These are phyloP conservation scores for Termitomyces sp. DNA, from an alignment of 768 basidiomycete genomes.

Conservation along the genomic window DNA sequence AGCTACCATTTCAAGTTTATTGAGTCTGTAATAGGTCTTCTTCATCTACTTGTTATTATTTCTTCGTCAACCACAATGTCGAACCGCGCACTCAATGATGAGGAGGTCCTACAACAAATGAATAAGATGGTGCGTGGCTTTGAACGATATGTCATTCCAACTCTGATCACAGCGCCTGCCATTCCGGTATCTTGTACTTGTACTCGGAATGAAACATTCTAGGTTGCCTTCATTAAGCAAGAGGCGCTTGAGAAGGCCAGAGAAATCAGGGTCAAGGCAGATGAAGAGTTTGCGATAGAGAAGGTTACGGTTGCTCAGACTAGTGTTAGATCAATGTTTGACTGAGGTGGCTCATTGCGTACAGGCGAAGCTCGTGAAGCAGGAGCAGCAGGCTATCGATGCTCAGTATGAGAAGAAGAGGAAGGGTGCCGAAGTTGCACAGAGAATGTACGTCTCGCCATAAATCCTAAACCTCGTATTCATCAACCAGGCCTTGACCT, in stretches of 20 bases:
- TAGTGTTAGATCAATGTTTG: not conserved
- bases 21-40: not conserved
- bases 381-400: constrained; percentile 93
- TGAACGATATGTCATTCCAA: constrained; percentile 2
- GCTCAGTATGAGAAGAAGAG: constrained; percentile 92
- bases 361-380: constrained; percentile 95
- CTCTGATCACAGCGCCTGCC: constrained; percentile 1
- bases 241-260: constrained; percentile 97
- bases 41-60: not conserved
- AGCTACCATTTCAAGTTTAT: not conserved
- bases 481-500: not conserved
- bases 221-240: constrained; percentile 99
- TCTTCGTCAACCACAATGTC: constrained; percentile 40
- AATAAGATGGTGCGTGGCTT: constrained; percentile 85
- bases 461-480: constrained; percentile 4
- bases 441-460: constrained; percentile 75
- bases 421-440: constrained; percentile 88
- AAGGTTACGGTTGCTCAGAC: constrained; percentile 49
- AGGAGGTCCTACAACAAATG: constrained; percentile 95
- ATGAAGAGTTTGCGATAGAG: constrained; percentile 98
- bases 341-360: not conserved
- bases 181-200: not conserved
- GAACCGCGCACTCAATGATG: constrained; percentile 81
- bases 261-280: constrained; percentile 95
- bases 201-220: constrained; percentile 3